Evolutionary conservation across 202 grass and related monocot genomes (phyloP), one percentile per base, ranked within the genome.

Genomic region (Eragrostis tef): DNA sequence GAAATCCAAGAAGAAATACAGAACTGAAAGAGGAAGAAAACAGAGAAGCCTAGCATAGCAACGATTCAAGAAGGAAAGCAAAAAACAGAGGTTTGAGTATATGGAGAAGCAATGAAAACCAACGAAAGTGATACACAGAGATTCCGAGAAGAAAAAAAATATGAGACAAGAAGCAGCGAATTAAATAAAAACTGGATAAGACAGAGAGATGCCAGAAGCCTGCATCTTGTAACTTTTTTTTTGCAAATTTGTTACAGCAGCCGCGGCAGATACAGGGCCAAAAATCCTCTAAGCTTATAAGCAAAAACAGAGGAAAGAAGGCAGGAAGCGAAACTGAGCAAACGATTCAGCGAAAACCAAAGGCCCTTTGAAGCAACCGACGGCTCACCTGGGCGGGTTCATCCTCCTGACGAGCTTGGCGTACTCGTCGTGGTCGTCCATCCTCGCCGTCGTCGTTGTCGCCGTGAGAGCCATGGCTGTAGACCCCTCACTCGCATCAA

Each of bases 381-480:
- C 21, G 0, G 11, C 46, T 73, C 56, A 93, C 90, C 91, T 92
- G 36, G 94, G 91, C 43, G 94, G 89, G 68, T 97, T 97, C 94
- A 97, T 97, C 77, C 85, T 63, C 51, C 91, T 67, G 49, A 97
- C 82, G 59, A 97, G 89, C 83, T 97, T 92, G 27, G 87, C 87
- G 57, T 97, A 97, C 75, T 92, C 91, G 85, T 94, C 94, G 10
- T 97, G 89, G 63, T 82, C 87, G 63, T 89, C 86, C 45, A 70
- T 29, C 51, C 85, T 9, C 59, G 61, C 22, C 62, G 21, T 17
- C 70, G 83, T 29, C 67, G 58, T 48, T 59, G 57, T 60, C 75
- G 75, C 84, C 69, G 34, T 48, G 71, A 81, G 54, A 75, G 70
- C 81, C 87, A 88, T 85, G 63, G 70, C 61, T n/a, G 14, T 24